phyloP scores from a whole-genome alignment of 768 basidiomycete genomes.

The Lentinula lateritia region DNA sequence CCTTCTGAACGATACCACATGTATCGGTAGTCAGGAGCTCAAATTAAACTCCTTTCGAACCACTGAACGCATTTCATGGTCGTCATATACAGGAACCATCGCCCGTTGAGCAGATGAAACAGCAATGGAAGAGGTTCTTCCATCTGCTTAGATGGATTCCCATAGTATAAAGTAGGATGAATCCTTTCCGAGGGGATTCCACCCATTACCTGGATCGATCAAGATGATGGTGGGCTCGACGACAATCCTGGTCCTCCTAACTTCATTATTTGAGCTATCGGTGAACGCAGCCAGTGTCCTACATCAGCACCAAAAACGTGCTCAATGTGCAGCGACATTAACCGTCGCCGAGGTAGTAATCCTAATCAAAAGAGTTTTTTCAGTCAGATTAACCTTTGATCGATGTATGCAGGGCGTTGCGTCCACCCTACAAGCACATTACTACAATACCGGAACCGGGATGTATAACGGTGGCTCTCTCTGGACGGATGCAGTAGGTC shows the following conservation, averaged over 20 bases:
- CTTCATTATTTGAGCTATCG: conserved; percentile 4
- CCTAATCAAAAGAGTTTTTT: background rate
- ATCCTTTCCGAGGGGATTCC: background rate
- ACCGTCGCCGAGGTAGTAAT: conserved; percentile 8
- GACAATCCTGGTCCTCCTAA: background rate
- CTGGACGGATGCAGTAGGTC: conserved; percentile 52
- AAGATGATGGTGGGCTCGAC: background rate
- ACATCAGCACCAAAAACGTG: conserved; percentile 9
- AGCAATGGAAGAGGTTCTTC: background rate
- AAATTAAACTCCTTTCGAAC: background rate
- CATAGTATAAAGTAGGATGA: background rate
- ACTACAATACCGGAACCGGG: conserved; percentile 34
- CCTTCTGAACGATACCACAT: background rate
- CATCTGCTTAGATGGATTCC: background rate
- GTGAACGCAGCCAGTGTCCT: conserved; percentile 6
- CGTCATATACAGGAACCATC: background rate
- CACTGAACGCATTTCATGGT: background rate
- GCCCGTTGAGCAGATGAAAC: background rate
- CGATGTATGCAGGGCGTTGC: conserved; percentile 3
- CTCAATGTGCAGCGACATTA: conserved; percentile 13
- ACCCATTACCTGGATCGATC: background rate
- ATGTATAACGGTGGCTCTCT: conserved; percentile 44
- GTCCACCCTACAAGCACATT: conserved; percentile 18
- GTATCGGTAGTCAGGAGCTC: conserved; percentile 3
- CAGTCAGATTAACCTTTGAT: background rate